Percentiles rank a stretch among this genome's conserved stretches.
Evolutionary conservation across 345 rosid species (phyloP).

Genomic region (Balakata baccata): DNA sequence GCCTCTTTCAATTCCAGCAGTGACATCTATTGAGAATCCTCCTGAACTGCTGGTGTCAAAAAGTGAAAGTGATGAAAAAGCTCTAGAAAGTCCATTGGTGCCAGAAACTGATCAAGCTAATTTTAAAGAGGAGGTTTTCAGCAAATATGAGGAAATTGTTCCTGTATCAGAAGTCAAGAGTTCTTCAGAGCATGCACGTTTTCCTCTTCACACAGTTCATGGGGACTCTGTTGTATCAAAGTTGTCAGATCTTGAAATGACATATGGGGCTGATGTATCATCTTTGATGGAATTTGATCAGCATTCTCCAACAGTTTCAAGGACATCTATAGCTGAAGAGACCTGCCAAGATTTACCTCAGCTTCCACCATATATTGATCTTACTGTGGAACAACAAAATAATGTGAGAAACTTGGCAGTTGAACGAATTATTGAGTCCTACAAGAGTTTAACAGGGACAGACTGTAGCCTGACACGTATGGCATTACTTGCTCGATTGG

Average conservation of each 20-base stretch:
- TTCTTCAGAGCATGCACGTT: conserved; percentile 44
- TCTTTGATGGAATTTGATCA: conserved; percentile 49
- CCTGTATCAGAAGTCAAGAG: conserved; percentile 39
- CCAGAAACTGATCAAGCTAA: conserved; percentile 42
- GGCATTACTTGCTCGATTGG: conserved; percentile 76
- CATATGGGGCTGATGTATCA: conserved; percentile 38
- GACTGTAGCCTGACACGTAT: conserved; percentile 53
- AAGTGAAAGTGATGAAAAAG: conserved; percentile 42
- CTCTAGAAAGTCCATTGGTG: conserved; percentile 39
- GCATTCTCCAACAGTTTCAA: conserved; percentile 43
- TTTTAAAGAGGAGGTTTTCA: conserved; percentile 43
- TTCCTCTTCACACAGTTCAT: conserved; percentile 46
- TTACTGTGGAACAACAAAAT: conserved; percentile 53
- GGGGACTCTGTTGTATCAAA: conserved; percentile 42
- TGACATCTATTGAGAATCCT: conserved; percentile 39
- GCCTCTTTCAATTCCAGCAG: conserved; percentile 40
- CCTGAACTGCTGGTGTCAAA: conserved; percentile 31
- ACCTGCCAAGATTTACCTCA: conserved; percentile 57
- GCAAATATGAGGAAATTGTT: conserved; percentile 40
- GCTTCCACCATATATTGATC: conserved; percentile 70
- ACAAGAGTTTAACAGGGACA: conserved; percentile 49
- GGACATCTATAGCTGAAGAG: conserved; percentile 52
- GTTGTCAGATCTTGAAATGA: conserved; percentile 43
- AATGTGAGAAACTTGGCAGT: conserved; percentile 57
- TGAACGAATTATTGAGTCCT: conserved; percentile 68